Evolutionary conservation across 371 early-diverging fungal species (phyloP).

Genomic region (Blakeslea trispora): DNA sequence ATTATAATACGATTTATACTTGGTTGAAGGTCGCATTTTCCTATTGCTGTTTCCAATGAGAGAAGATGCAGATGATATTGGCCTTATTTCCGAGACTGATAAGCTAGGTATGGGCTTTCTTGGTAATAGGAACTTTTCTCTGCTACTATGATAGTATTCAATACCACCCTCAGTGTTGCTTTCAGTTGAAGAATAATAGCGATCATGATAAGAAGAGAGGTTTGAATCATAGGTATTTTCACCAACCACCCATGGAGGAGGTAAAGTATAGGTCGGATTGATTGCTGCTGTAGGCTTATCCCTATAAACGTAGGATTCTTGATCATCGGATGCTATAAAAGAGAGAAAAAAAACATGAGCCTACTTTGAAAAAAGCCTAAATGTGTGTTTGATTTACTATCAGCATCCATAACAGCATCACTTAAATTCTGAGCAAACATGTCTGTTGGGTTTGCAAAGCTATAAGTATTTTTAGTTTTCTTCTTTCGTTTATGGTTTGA

Average conservation of each 20-base stretch:
- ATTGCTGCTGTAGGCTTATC: conserved; percentile 22
- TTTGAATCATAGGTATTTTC: neutral
- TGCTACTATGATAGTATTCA: conserved; percentile 2
- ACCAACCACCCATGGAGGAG: conserved; percentile 12
- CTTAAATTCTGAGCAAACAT: conserved; percentile 51
- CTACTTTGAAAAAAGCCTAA: neutral
- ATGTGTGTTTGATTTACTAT: conserved; percentile 23
- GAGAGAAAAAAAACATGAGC: neutral
- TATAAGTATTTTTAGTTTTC: conserved; percentile 13
- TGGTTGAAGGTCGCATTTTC: conserved; percentile 12
- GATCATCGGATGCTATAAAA: conserved; percentile 43
- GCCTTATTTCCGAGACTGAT: conserved; percentile 33
- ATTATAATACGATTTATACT: conserved; percentile 6
- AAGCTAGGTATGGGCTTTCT: conserved; percentile 44
- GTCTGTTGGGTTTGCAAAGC: conserved; percentile 38
- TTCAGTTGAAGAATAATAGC: conserved; percentile 24
- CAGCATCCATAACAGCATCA: conserved; percentile 49
- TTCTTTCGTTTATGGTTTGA: conserved; percentile 18
- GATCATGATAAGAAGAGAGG: conserved; percentile 12
- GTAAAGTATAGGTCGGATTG: conserved; percentile 14
- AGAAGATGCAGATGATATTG: neutral
- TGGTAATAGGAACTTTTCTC: conserved; percentile 11
- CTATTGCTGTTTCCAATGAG: conserved; percentile 1
- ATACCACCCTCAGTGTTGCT: conserved; percentile 26
- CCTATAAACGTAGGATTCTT: conserved; percentile 43